These are phyloP conservation scores for Carnegiea gigantea DNA, from an alignment of 179 eudicot genomes.

Conservation along the genomic window DNA sequence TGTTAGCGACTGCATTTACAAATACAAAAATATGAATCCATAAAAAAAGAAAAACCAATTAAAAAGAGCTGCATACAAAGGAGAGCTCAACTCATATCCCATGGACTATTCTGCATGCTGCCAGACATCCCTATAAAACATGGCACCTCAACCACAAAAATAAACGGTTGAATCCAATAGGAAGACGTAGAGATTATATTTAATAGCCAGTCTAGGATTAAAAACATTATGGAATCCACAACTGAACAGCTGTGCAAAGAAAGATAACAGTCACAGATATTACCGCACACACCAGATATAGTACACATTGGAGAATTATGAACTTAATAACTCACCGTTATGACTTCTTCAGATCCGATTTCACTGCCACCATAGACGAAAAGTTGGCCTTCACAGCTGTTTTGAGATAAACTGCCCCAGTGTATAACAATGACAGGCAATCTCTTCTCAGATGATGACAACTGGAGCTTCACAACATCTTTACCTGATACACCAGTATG, in stretches of 20 bases:
- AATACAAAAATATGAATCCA: not conserved
- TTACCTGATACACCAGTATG: slow-evolving; percentile 38
- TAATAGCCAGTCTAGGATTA: not conserved
- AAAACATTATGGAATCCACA: not conserved
- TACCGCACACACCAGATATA: not conserved
- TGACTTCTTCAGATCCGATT: slow-evolving; percentile 91
- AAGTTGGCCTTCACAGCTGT: slow-evolving; percentile 62
- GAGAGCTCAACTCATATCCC: slow-evolving; percentile 1
- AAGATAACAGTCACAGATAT: slow-evolving; percentile 9
- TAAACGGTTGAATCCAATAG: not conserved
- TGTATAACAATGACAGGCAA: slow-evolving; percentile 81
- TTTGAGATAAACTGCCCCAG: slow-evolving; percentile 55
- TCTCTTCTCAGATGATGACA: slow-evolving; percentile 67
- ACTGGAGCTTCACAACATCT: slow-evolving; percentile 71
- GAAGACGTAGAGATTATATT: too few relatives aligned
- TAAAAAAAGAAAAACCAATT: not conserved
- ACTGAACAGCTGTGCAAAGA: not conserved
- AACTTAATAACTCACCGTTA: slow-evolving; percentile 60
- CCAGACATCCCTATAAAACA: not conserved
- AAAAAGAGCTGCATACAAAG: not conserved
- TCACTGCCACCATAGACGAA: slow-evolving; percentile 88
- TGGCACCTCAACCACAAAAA: not conserved
- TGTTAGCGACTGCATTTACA: not conserved
- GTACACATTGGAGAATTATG: slow-evolving; percentile 4
- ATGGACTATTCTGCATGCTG: not conserved